Evolutionary conservation across 139 green algal genomes (phyloP).

Genomic region (Marvania coccoides): DNA sequence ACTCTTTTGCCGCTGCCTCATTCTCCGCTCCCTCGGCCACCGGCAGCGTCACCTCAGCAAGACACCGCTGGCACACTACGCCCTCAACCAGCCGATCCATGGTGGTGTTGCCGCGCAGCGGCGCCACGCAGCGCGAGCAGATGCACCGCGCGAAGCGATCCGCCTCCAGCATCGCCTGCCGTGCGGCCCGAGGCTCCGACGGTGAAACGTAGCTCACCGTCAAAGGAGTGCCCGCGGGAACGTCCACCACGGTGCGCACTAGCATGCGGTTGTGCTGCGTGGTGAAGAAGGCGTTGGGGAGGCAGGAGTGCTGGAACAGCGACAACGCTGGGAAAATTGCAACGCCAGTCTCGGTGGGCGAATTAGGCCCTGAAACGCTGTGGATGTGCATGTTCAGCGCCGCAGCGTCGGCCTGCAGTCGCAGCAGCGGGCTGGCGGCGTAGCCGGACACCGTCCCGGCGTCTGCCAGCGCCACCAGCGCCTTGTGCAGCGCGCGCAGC

Average conservation of each 20-base stretch:
- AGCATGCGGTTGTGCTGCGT: neutral
- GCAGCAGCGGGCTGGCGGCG: neutral
- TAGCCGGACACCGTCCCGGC: slow-evolving; percentile 8
- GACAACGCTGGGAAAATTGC: slow-evolving; percentile 3
- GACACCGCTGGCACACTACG: slow-evolving; percentile 16
- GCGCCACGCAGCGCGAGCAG: slow-evolving; percentile 10
- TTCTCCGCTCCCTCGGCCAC: neutral
- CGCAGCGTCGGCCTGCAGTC: slow-evolving; percentile 14
- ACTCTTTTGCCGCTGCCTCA: neutral
- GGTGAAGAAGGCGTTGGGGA: slow-evolving; percentile 6
- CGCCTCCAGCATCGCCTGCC: slow-evolving; percentile 2
- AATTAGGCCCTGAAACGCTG: neutral
- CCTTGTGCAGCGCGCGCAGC: slow-evolving; percentile 21
- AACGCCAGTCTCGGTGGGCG: neutral
- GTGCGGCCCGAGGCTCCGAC: slow-evolving; percentile 1
- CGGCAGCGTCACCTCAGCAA: slow-evolving; percentile 12
- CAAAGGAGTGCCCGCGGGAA: slow-evolving; percentile 11
- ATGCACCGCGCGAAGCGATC: slow-evolving; percentile 1
- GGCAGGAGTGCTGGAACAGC: slow-evolving; percentile 10
- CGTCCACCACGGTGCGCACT: slow-evolving; percentile 11
- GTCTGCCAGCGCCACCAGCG: slow-evolving; percentile 16
- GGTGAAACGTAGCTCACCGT: slow-evolving; percentile 6
- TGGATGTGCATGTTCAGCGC: slow-evolving; percentile 3
- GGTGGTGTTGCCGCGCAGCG: slow-evolving; percentile 3
- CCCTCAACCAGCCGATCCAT: slow-evolving; percentile 23